Evolutionary conservation across 768 basidiomycete genomes (phyloP).

Genomic region (Phanerochaete sordida): DNA sequence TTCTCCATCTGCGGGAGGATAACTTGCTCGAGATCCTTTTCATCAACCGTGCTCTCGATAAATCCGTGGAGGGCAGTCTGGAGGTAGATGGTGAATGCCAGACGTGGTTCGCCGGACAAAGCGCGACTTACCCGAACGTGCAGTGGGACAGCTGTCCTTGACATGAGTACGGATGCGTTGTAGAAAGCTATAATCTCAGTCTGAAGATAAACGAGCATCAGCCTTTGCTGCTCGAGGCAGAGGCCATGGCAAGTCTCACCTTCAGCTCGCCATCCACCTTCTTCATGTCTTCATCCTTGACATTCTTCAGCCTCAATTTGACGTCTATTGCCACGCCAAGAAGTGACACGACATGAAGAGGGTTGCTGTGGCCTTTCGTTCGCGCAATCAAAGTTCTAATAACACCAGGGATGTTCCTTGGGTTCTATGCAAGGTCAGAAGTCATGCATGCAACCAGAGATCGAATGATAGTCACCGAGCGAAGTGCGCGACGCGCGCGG

Average conservation of each 20-base stretch:
- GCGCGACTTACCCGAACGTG: slow-evolving; percentile 52
- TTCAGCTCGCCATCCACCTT: slow-evolving; percentile 45
- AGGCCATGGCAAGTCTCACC: slow-evolving; percentile 23
- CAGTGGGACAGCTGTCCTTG: slow-evolving; percentile 55
- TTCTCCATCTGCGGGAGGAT: slow-evolving; percentile 79
- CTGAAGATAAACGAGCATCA: slow-evolving; percentile 29
- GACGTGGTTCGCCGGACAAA: neutral
- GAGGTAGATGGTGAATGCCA: slow-evolving; percentile 8
- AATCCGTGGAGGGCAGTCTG: slow-evolving; percentile 62
- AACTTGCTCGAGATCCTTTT: slow-evolving; percentile 45
- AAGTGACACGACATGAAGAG: slow-evolving; percentile 44
- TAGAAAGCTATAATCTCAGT: slow-evolving; percentile 59
- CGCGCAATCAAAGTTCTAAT: slow-evolving; percentile 51
- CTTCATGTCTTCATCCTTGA: slow-evolving; percentile 39
- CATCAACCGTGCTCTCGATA: slow-evolving; percentile 46
- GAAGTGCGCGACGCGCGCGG: slow-evolving; percentile 60
- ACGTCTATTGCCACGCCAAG: slow-evolving; percentile 73
- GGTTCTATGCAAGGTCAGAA: slow-evolving; percentile 21
- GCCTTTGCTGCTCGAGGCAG: too few species aligned
- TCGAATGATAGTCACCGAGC: slow-evolving; percentile 45
- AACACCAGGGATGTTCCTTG: slow-evolving; percentile 43
- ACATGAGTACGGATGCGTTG: slow-evolving; percentile 56
- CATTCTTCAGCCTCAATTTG: slow-evolving; percentile 58
- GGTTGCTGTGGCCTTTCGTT: slow-evolving; percentile 45
- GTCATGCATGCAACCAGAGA: neutral